Conservation (phyloP, 768 basidiomycete genomes). For the Xerocomellus chrysenteron region DNA sequence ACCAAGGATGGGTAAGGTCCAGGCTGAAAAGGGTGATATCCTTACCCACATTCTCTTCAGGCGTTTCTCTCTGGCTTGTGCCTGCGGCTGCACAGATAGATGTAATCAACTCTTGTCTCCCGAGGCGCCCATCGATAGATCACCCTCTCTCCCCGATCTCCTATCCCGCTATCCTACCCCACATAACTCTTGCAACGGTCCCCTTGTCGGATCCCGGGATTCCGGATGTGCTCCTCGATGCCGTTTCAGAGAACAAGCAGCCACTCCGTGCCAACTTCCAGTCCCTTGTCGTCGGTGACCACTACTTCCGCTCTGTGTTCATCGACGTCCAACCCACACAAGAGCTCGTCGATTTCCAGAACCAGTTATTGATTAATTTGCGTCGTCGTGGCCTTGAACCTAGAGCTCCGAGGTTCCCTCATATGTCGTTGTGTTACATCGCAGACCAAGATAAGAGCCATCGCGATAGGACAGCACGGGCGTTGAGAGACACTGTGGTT, state of each 20-base stretch:
- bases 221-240: slow-evolving; percentile 33
- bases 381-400: slow-evolving; percentile 37
- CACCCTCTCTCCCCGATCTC: slow-evolving; percentile 35
- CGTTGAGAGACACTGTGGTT: slow-evolving; percentile 39
- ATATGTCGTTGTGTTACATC: slow-evolving; percentile 75
- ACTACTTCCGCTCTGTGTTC: slow-evolving; percentile 74
- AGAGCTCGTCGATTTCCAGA: slow-evolving; percentile 50
- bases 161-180: slow-evolving; percentile 64
- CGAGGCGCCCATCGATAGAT: slow-evolving; percentile 26
- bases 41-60: slow-evolving; percentile 31
- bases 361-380: slow-evolving; percentile 41
- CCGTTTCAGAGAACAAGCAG: slow-evolving; percentile 37
- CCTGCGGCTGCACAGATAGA: slow-evolving; percentile 46
- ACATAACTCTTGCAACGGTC: slow-evolving; percentile 63
- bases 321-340: slow-evolving; percentile 46
- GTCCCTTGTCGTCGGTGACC: slow-evolving; percentile 53
- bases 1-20: slow-evolving; percentile 22
- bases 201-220: slow-evolving; percentile 20
- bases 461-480: slow-evolving; percentile 47
- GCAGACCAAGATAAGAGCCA: slow-evolving; percentile 59
- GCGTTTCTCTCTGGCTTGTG: slow-evolving; percentile 70
- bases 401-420: slow-evolving; percentile 60
- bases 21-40: not conserved
- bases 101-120: slow-evolving; percentile 51
- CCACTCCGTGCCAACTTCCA: slow-evolving; percentile 48